Evolutionary conservation across 2,329 filamentous ascomycete genomes (phyloP), one percentile per base, ranked within the genome.

Genomic region (Fusarium avenaceum): DNA sequence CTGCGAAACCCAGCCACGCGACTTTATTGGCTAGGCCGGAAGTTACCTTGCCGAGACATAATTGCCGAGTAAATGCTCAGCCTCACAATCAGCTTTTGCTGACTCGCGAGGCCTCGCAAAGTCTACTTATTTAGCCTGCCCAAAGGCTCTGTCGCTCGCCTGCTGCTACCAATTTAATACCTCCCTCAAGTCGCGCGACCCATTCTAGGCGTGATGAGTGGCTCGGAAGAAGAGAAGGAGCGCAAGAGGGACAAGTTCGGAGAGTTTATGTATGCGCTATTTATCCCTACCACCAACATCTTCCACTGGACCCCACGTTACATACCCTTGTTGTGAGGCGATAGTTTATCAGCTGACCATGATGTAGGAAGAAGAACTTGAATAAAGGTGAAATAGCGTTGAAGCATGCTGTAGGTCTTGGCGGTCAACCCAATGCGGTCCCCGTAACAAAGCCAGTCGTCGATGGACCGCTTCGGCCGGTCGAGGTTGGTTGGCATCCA

Each of bases 401-500:
- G 26, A 80, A 79, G 54, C 76, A 78, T n/a, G 78, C 77, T 4
- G 65, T 69, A 20, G 78, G 78, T 39, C 71, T 80, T 0, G 78
- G 78, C 1, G 57, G 63, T 3, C 60, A 67, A 47, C 77, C 77
- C n/a, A 80, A 77, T 35, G 76, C 61, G 1, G 69, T 80, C 14
- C 78, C 78, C 4, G 52, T 74, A 17, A 67, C 68, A 2, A 52
- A 75, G 0, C 77, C 78, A 0, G 46, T 71, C 3, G 57, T 78
- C 44, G 68, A 79, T 44, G 76, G 72, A n/a, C 71, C 73, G 4
- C 44, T 74, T 24, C 73, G 78, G 0, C 72, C 76, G 0, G 85
- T 88, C 30, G 79, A 84, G 69, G 81, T 88, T 26, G 86, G 85
- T 22, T 88, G 86, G 86, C 86, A 88, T 73, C 86, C 86, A 2